Evolutionary conservation across 83 land plant species (phyloP).

Genomic region (Isoetes engelmannii): DNA sequence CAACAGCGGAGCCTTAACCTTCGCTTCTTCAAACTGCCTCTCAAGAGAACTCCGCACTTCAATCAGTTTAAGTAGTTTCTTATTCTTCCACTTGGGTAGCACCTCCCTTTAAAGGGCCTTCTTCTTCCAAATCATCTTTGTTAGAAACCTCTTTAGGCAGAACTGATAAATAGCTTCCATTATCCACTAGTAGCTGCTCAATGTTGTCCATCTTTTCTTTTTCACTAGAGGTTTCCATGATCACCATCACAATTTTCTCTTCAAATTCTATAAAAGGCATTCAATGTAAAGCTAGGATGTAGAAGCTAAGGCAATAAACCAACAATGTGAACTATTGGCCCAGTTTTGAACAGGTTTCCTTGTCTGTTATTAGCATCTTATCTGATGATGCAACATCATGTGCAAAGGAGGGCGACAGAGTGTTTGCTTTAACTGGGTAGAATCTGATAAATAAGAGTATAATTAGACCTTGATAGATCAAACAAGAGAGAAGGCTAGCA

Average conservation of each 20-base stretch:
- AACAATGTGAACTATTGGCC: too few species aligned
- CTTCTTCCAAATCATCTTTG: background rate
- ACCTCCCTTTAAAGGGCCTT: constrained; percentile 11
- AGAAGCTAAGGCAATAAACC: too few species aligned
- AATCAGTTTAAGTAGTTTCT: constrained; percentile 58
- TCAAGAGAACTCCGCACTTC: constrained; percentile 56
- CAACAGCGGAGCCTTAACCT: constrained; percentile 64
- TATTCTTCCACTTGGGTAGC: constrained; percentile 28
- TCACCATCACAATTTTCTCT: background rate
- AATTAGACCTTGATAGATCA: too few species aligned
- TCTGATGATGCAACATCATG: too few species aligned
- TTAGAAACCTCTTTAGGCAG: too few species aligned
- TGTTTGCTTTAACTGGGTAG: too few species aligned
- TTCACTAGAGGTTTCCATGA: background rate
- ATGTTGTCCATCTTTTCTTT: background rate
- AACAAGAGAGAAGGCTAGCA: too few species aligned
- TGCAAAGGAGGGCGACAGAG: too few species aligned
- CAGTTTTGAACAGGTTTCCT: too few species aligned
- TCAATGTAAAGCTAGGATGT: too few species aligned
- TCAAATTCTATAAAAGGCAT: background rate
- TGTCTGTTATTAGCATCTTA: too few species aligned
- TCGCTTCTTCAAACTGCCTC: constrained; percentile 36
- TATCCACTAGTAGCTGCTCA: constrained; percentile 12
- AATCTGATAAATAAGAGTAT: too few species aligned
- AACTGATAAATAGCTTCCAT: background rate